These are phyloP conservation scores for Lactifluus piperatus DNA, from an alignment of 768 basidiomycete genomes.

Conservation along the genomic window DNA sequence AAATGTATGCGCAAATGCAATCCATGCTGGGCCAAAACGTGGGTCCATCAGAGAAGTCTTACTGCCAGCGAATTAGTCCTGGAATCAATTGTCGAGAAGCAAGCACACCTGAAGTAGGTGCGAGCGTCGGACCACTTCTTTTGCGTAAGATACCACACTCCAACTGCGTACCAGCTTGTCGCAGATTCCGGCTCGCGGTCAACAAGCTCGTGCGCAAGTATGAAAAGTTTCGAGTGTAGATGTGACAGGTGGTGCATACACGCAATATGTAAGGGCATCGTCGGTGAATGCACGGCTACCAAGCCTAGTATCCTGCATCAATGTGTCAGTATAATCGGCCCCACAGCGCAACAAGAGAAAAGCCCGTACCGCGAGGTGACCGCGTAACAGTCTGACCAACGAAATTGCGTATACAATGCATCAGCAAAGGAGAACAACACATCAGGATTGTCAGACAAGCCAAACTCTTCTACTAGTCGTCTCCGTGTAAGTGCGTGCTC, in stretches of 20 bases:
- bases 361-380: conserved; percentile 66
- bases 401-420: conserved; percentile 76
- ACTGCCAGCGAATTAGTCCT: conserved; percentile 32
- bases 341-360: not conserved
- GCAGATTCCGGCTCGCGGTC: conserved; percentile 90
- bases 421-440: conserved; percentile 88
- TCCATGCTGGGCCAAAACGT: conserved; percentile 93
- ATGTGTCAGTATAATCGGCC: not conserved
- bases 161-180: conserved; percentile 97
- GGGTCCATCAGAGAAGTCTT: conserved; percentile 98
- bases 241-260: conserved; percentile 96
- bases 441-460: conserved; percentile 85
- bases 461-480: conserved; percentile 75
- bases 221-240: conserved; percentile 87
- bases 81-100: not conserved
- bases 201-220: conserved; percentile 93
- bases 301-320: conserved; percentile 66
- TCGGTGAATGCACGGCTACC: conserved; percentile 78
- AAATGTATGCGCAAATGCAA: conserved; percentile 96
- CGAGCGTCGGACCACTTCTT: conserved; percentile 86
- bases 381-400: conserved; percentile 90
- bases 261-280: conserved; percentile 90
- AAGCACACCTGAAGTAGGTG: conserved; percentile 84
- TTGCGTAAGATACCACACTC: conserved; percentile 88
- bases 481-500: conserved; percentile 78